Evolutionary conservation across 768 basidiomycete genomes (phyloP), one percentile per base, ranked within the genome.

Genomic region (Auriculariales sp.): DNA sequence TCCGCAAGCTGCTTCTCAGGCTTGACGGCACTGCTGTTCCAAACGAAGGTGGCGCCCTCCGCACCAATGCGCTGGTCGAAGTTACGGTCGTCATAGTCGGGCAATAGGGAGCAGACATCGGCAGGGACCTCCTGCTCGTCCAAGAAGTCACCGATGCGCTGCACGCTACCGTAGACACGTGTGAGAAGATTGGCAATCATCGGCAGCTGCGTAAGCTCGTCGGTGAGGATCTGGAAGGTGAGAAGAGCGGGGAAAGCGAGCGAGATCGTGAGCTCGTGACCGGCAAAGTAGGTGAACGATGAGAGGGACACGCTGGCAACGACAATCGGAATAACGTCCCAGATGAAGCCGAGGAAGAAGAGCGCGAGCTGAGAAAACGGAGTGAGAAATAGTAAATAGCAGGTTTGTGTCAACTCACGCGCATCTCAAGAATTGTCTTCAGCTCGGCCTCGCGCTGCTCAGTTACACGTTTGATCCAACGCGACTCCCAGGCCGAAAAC

Each of bases 121-220:
- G 75, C 75, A 0, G 81, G 79, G 2, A 90, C 83, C 60, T 91
- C 86, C n/a, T 75, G 73, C 61, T 89, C 86, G 3, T 66, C 66
- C 1, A 89, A 67, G 62, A 83, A 88, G 3, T 64, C 69, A 58
- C 88, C 79, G 52, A 92, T 88, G 48, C 87, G 77, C 58, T 82
- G 75, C 76, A 90, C 39, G 15, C 6, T 7, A 10, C 22, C 39
- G 39, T 44, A 44, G 22, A 44, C 27, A 25, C 39, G 39, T 25
- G 22, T 19, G 14, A 44, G 19, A 7, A 44, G 39, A 25, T 44
- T 44, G 19, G 39, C 39, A 0, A 44, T 25, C 12, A 44, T 19
- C 39, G 39, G 39, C 6, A 44, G 39, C 39, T 19, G 27, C 6
- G 39, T 44, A 10, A 44, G 39, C 22, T 44, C 39, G 39, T 44